These are phyloP conservation scores for Suhomyces sp. DNA, from an alignment of 805 yeast genomes.

Conservation along the genomic window DNA sequence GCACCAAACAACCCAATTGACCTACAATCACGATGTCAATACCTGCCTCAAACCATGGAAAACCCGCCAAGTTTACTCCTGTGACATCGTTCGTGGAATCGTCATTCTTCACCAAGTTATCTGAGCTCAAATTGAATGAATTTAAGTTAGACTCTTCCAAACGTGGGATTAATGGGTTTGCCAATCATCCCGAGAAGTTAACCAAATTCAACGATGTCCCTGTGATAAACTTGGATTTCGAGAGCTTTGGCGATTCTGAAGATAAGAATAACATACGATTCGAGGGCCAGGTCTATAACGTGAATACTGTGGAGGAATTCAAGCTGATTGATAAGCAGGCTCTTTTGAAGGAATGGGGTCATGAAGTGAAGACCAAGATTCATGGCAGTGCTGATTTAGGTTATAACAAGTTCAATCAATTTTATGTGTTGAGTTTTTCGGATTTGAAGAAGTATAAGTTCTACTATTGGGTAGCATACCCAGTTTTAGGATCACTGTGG, in stretches of 20 bases:
- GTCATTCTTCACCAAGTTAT: slow-evolving; percentile 75
- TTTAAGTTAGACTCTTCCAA: slow-evolving; percentile 60
- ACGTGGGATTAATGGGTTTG: slow-evolving; percentile 44
- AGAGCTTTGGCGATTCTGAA: slow-evolving; percentile 21
- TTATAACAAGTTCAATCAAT: slow-evolving; percentile 17
- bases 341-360: slow-evolving; percentile 47
- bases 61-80: slow-evolving; percentile 42
- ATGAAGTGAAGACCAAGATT: slow-evolving; percentile 17
- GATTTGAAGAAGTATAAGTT: slow-evolving; percentile 88
- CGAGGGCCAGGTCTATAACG: slow-evolving; percentile 44
- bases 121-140: slow-evolving; percentile 71
- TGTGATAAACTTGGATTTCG: slow-evolving; percentile 32
- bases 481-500: slow-evolving; percentile 62
- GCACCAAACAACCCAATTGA: no score
- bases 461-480: slow-evolving; percentile 87
- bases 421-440: slow-evolving; percentile 61
- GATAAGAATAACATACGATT: slow-evolving; percentile 1
- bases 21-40: no score
- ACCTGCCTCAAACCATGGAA: neutral
- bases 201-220: slow-evolving; percentile 38
- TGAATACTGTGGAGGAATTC: slow-evolving; percentile 86
- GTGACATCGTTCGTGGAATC: slow-evolving; percentile 79
- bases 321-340: slow-evolving; percentile 62
- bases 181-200: slow-evolving; percentile 33
- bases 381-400: slow-evolving; percentile 17